phyloP scores from a whole-genome alignment of 148 eudicot genomes.

The Polygonum aviculare region DNA sequence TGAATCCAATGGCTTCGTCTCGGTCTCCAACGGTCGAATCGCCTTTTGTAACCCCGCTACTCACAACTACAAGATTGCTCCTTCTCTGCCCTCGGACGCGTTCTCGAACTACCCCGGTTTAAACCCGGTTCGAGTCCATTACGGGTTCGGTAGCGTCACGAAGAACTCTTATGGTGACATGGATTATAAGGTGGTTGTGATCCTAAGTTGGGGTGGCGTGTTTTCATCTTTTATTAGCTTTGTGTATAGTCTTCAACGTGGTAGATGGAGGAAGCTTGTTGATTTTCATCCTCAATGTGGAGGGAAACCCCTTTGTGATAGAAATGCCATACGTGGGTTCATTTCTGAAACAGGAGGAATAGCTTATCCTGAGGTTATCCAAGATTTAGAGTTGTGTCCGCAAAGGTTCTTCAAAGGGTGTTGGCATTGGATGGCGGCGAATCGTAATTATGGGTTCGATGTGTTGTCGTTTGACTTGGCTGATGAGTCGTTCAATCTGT shows the following conservation, averaged over 20 bases:
- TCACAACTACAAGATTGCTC: background rate
- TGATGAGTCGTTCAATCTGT: too few relatives aligned
- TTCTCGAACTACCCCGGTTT: background rate
- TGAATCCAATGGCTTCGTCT: background rate
- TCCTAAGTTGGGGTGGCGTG: background rate
- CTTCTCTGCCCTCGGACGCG: background rate
- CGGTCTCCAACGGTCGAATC: background rate
- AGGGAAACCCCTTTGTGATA: too few relatives aligned
- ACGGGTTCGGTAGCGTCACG: background rate
- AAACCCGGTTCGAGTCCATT: background rate
- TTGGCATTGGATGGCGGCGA: too few relatives aligned
- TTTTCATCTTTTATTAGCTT: background rate
- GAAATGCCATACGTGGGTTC: too few relatives aligned
- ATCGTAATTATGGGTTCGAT: too few relatives aligned
- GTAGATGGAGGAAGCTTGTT: background rate
- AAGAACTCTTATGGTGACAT: background rate
- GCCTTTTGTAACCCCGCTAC: background rate
- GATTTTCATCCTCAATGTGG: background rate
- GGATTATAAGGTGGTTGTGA: background rate
- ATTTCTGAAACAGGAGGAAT: too few relatives aligned
- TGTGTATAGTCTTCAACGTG: background rate
- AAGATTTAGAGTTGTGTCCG: too few relatives aligned
- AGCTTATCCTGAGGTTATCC: too few relatives aligned
- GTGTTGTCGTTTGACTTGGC: too few relatives aligned
- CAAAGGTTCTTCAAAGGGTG: too few relatives aligned